Conservation (phyloP, 2,329 filamentous ascomycete species). For the Calonectria pseudoturangicola region DNA sequence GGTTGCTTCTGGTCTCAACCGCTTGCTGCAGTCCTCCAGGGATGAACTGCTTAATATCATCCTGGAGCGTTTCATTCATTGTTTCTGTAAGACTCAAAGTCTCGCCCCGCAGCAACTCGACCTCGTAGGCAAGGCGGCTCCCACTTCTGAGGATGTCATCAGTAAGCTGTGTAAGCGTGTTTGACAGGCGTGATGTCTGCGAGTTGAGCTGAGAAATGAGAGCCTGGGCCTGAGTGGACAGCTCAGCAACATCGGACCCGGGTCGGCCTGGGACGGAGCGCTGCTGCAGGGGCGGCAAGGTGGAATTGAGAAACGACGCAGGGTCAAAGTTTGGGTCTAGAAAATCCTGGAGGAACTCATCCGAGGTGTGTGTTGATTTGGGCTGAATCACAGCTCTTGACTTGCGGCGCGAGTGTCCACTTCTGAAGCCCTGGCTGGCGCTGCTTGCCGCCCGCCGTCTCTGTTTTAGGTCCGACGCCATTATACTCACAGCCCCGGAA, state of each 20-base stretch:
- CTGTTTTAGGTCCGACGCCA: slow-evolving; percentile 58
- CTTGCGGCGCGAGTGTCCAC: slow-evolving; percentile 64
- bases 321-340: slow-evolving; percentile 86
- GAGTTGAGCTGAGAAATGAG: slow-evolving; percentile 92
- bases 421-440: slow-evolving; percentile 60
- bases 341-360: slow-evolving; percentile 85
- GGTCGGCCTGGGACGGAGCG: slow-evolving; percentile 55
- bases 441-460: slow-evolving; percentile 68
- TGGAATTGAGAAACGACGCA: slow-evolving; percentile 88
- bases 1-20: slow-evolving; percentile 51
- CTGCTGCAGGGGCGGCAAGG: slow-evolving; percentile 80
- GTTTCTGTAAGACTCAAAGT: slow-evolving; percentile 87
- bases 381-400: slow-evolving; percentile 64
- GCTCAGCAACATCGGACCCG: slow-evolving; percentile 71
- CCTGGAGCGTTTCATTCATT: slow-evolving; percentile 81
- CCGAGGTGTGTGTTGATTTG: slow-evolving; percentile 79
- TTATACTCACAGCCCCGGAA: slow-evolving; percentile 36
- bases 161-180: slow-evolving; percentile 89
- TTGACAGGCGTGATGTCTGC: slow-evolving; percentile 88
- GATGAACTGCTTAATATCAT: slow-evolving; percentile 84
- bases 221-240: slow-evolving; percentile 87
- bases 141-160: slow-evolving; percentile 96
- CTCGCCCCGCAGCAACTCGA: slow-evolving; percentile 93
- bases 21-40: slow-evolving; percentile 68
- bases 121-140: slow-evolving; percentile 92